A percentile compares a stretch with the other conserved stretches of the same genome.
Evolutionary conservation across 768 basidiomycete species (phyloP).

Genomic region (Amanita pseudoporphyria): DNA sequence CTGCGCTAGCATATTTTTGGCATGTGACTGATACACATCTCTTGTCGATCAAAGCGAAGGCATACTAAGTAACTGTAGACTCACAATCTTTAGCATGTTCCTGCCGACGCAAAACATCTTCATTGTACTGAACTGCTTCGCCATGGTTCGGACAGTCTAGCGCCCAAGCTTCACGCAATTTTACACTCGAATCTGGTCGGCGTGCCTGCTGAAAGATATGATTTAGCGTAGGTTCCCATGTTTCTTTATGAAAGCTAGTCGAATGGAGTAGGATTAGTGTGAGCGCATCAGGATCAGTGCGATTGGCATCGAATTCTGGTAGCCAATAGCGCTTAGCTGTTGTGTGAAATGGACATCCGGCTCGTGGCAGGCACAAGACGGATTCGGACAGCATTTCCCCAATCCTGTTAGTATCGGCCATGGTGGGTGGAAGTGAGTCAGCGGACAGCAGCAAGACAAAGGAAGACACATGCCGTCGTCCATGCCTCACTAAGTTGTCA

Average conservation of each 20-base stretch:
- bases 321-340: conserved; percentile 52
- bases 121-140: conserved; percentile 46
- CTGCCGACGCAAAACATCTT: conserved; percentile 29
- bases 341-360: conserved; percentile 37
- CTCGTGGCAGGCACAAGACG: conserved; percentile 27
- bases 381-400: background rate
- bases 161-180: conserved; percentile 53
- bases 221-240: conserved; percentile 54
- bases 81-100: conserved; percentile 41
- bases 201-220: conserved; percentile 32
- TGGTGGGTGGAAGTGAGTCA: too few relatives aligned
- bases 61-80: conserved; percentile 10
- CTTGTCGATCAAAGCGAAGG: conserved; percentile 3
- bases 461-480: too few relatives aligned
- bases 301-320: conserved; percentile 23
- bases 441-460: too few relatives aligned
- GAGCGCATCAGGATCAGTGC: conserved; percentile 30
- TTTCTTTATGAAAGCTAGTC: conserved; percentile 70
- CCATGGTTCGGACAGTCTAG: conserved; percentile 72
- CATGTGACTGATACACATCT: conserved; percentile 42
- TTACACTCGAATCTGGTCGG: conserved; percentile 16
- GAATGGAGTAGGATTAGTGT: conserved; percentile 59
- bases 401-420: too few relatives aligned
- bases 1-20: conserved; percentile 50
- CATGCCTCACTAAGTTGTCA: too few relatives aligned